These are phyloP conservation scores for Hyphopichia khmerensis DNA, from an alignment of 1,139 yeast species.

Conservation along the genomic window DNA sequence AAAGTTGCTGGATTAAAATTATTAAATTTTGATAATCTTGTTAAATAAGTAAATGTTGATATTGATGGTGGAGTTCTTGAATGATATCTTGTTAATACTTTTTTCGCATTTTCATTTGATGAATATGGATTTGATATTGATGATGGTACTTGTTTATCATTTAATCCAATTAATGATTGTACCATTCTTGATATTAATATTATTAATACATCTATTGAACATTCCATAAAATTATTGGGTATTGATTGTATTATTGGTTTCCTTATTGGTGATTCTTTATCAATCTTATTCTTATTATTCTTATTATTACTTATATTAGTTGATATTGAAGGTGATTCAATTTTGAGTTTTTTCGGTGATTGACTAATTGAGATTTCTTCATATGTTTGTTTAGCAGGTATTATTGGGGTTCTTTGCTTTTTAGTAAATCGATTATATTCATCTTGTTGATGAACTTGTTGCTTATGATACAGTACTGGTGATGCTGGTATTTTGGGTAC, in stretches of 20 bases:
- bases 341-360: neutral
- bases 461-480: neutral
- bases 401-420: too few species aligned
- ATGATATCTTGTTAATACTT: conserved; percentile 78
- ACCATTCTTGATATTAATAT: conserved; percentile 78
- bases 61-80: conserved; percentile 90
- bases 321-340: neutral
- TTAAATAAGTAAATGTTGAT: conserved; percentile 72
- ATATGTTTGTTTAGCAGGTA: conserved; percentile 3
- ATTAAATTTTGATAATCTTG: conserved; percentile 80
- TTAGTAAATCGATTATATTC: neutral
- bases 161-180: conserved; percentile 63
- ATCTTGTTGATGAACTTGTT: neutral
- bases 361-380: conserved; percentile 1
- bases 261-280: neutral
- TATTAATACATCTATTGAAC: conserved; percentile 70
- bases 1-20: conserved; percentile 81
- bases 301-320: too few species aligned
- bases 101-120: conserved; percentile 15
- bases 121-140: conserved; percentile 28
- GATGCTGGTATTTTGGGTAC: neutral
- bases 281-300: neutral
- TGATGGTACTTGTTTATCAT: conserved; percentile 54
- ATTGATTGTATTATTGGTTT: conserved; percentile 19
- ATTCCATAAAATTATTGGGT: conserved; percentile 61